phyloP scores from a whole-genome alignment of 78 protist genomes.

The Bodo saltans region DNA sequence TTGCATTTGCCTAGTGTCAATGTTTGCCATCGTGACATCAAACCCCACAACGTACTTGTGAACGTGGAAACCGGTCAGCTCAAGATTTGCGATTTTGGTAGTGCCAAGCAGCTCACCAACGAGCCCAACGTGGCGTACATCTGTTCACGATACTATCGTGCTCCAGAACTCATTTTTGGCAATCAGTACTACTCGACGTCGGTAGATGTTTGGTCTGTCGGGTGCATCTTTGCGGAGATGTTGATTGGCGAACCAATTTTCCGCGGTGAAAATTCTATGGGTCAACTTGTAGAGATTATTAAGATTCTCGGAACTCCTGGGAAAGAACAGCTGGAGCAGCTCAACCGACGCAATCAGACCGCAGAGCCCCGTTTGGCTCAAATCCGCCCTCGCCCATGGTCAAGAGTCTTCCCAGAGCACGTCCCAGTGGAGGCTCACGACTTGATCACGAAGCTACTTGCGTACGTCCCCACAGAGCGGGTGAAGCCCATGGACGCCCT shows the following conservation, averaged over 20 bases:
- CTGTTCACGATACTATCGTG: constrained; percentile 99
- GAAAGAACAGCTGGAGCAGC: constrained; percentile 70
- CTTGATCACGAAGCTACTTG: constrained; percentile 60
- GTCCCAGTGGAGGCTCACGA: constrained; percentile 68
- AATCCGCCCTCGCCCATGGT: constrained; percentile 84
- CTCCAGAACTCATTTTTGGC: constrained; percentile 99
- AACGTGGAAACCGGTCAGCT: constrained; percentile 77
- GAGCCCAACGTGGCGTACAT: constrained; percentile 98
- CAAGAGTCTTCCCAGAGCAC: constrained; percentile 53
- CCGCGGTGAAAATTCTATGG: constrained; percentile 88
- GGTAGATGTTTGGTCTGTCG: constrained; percentile 79
- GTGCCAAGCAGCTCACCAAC: constrained; percentile 86
- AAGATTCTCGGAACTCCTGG: constrained; percentile 91
- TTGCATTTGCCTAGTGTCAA: constrained; percentile 50
- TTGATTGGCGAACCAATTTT: constrained; percentile 88
- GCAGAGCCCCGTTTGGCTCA: constrained; percentile 85
- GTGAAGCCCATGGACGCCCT: constrained; percentile 61
- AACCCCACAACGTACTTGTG: constrained; percentile 85
- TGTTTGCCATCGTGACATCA: constrained; percentile 92
- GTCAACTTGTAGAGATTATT: constrained; percentile 97
- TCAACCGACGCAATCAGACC: constrained; percentile 85
- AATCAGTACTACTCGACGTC: constrained; percentile 90
- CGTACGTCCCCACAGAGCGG: constrained; percentile 77
- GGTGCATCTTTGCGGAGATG: constrained; percentile 92
- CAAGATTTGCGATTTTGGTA: constrained; percentile 97